Evolutionary conservation across 2,329 filamentous ascomycete genomes (phyloP).

Genomic region (Fusarium illudens): DNA sequence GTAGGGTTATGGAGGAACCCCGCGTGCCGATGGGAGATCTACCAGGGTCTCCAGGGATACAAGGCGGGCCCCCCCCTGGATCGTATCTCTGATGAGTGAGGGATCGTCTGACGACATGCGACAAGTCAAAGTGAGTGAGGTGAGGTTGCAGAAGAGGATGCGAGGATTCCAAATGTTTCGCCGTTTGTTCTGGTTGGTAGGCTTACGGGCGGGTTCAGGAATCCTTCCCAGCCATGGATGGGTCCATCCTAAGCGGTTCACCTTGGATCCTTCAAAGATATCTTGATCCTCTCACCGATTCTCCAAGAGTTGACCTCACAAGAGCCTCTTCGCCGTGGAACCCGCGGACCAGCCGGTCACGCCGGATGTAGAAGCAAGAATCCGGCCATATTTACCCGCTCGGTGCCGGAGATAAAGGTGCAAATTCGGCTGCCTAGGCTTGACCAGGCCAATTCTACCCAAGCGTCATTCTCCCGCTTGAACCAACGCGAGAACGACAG

Average conservation of each 20-base stretch:
- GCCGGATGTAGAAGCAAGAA: neutral
- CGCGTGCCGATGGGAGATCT: slow-evolving; percentile 18
- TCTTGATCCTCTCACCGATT: neutral
- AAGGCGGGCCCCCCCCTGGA: slow-evolving; percentile 18
- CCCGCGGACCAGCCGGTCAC: neutral
- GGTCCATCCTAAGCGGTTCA: neutral
- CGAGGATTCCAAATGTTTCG: neutral
- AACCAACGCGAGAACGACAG: slow-evolving; percentile 2
- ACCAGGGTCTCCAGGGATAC: slow-evolving; percentile 17
- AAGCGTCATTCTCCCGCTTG: slow-evolving; percentile 5
- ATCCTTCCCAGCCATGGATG: slow-evolving; percentile 11
- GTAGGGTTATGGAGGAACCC: slow-evolving; percentile 14
- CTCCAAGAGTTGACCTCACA: neutral
- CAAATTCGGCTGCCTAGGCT: slow-evolving; percentile 12
- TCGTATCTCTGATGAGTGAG: slow-evolving; percentile 25
- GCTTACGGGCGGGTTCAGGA: slow-evolving; percentile 10
- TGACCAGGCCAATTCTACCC: neutral
- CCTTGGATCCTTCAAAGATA: slow-evolving; percentile 25
- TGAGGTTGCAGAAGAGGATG: slow-evolving; percentile 11
- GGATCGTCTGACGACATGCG: slow-evolving; percentile 28
- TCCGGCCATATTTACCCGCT: neutral
- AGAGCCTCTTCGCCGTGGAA: neutral
- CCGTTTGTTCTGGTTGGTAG: slow-evolving; percentile 18
- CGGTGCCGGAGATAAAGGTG: neutral
- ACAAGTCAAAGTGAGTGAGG: neutral